Evolutionary conservation across 192 early-diverging fungal species (phyloP), one percentile per base, ranked within the genome.

Genomic region (Entomortierella chlamydospora): DNA sequence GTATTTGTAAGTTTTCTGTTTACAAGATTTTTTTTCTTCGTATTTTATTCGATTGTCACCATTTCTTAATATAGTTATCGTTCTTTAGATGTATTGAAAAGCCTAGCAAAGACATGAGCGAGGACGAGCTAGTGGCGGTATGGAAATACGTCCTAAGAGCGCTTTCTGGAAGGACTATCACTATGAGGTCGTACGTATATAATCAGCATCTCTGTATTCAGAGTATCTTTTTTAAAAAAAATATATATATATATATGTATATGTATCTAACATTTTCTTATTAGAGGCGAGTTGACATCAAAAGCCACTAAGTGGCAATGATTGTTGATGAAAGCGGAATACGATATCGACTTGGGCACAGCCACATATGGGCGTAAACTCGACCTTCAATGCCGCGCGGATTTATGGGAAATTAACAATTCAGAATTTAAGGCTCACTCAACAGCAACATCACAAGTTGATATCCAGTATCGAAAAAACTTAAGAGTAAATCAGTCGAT

Each of bases 381-480:
- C 10, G 69, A 63, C 23, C 37, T 71, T 1, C 69, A 71, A 41
- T 71, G 69, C 45, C 33, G 69, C 12, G 11, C 31, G 17, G 69
- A 63, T 5, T 50, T 57, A 43, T 25, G 25, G 20, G 69, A 63
- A 42, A n/a, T 71, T 18, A 71, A 71, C 25, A 63, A 71, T 39
- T 71, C 69, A 17, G 69, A 71, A 39, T 71, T 71, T 41, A 71
- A 71, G 53, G 60, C 52, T 23, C 49, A 57, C 42, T n/a, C 42
- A 3, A 41, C 29, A 56, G 55, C 61, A 25, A 20, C 43, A 12
- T 22, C 54, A 28, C 68, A 70, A n/a, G 59, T 70, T 42, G 68
- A 53, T 10, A n/a, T 70, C 10, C 59, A 70, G 51, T 70, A 70
- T 18, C 18, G 58, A 55, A 69, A 69, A 43, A 69, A 69, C 56